Evolutionary conservation across 495 filamentous ascomycete species (phyloP), one percentile per base, ranked within the genome.

Genomic region (Penicillium robsamsonii): DNA sequence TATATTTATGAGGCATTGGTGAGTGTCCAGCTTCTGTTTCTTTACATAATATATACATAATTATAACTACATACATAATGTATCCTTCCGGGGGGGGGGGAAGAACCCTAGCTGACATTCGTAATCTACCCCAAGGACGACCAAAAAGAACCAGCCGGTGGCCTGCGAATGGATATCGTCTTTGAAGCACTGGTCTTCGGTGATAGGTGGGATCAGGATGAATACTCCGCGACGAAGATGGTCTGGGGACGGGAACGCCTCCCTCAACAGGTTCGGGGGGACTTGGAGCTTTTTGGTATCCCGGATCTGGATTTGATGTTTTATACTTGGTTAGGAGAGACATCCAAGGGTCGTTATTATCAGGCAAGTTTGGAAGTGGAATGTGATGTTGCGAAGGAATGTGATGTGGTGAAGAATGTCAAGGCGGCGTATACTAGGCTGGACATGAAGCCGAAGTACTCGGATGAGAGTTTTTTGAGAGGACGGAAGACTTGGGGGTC

Each of bases 1-100:
- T 51, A 41, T 29, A 37, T 27, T 41, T 51, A 51, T 30, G 35
- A 40, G 35, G 15, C 35, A 22, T 41, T 41, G 22, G 35, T 51
- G 20, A 41, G 35, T 35, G n/a, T 17, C 15, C 15, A 17, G 7
- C 35, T 38, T 38, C 15, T 17, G 9, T 10, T 38, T 22, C 27
- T 27, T 40, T 40, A 30, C 29, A 12, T 46, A 9, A 27, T 17
- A 29, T 18, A 46, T 31, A 46, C n/a, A 30, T 30, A 22, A 2
- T 22, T 22, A 22, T 22, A 22, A 1, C n/a, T 46, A 30, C n/a
- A 37, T 37, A 30, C 35, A 37, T 7, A 37, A 37, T n/a, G 33
- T 5, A n/a, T 5, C 7, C 2, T 38, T n/a, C 35, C 5, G 15
- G 7, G 22, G 18, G 7, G 22, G 18, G 9, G 24, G 1, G 9